Percentiles rank a stretch among this genome's conserved stretches.
Conservation (phyloP, 108 stramenopile species). For the Cyclostephanos invisitatus region DNA sequence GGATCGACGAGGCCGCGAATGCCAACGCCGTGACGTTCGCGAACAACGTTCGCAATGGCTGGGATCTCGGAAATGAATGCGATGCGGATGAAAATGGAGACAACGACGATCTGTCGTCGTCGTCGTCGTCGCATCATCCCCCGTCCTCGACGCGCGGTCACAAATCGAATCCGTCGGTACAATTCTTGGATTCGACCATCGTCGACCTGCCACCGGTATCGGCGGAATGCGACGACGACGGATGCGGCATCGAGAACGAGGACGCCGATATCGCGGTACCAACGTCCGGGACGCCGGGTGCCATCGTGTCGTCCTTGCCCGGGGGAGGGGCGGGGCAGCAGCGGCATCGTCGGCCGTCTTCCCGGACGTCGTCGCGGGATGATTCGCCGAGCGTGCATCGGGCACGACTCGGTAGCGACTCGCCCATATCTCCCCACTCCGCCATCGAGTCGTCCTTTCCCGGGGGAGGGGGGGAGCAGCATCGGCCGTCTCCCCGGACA, state of each 20-base stretch:
- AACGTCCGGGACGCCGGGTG: no score
- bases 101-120: no score
- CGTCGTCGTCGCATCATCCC: background rate
- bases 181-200: background rate
- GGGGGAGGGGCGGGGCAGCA: no score
- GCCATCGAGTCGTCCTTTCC: no score
- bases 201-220: background rate
- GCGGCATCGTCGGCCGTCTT: no score
- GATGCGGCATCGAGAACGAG: background rate
- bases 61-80: constrained; percentile 6
- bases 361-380: no score
- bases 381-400: background rate
- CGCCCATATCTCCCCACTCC: constrained; percentile 1
- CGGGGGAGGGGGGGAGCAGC: no score
- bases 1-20: background rate
- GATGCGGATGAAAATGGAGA: background rate
- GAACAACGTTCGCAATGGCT: constrained; percentile 16
- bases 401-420: constrained; percentile 6
- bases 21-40: background rate
- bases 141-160: background rate
- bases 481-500: no score
- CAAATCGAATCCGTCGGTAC: background rate
- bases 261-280: background rate
- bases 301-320: no score
- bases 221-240: no score